Base-by-base conservation (phyloP, 495 filamentous ascomycete genomes). In the Aspergillus saccharolyticus region DNA sequence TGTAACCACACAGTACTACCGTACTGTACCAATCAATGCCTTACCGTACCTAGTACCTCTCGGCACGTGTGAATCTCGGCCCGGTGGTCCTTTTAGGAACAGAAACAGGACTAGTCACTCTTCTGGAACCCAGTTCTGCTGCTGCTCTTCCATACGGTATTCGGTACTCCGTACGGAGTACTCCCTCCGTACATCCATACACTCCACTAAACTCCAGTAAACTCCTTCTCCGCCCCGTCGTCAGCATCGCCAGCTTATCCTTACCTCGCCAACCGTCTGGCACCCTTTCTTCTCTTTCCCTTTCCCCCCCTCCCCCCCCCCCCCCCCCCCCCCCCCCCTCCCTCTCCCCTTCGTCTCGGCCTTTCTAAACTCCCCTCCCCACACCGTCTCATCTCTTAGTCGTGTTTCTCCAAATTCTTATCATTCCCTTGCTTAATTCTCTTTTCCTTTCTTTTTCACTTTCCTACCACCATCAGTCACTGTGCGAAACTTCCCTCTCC, bases 391-490 rank as follows among this genome's bases (percentile, higher is more conserved):
- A 6, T 44, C n/a, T 42, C 28, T 48, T 25, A 22, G 20, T 43
- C n/a, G 17, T n/a, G n/a, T 54, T 54, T 22, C 39, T 44, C 44
- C n/a, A n/a, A n/a, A 42, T 49, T 56, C 17, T 45, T 44, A 39
- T 28, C 47, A n/a, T 22, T 22, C 22, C n/a, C 16, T 17, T 39
- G 33, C 25, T 39, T 15, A 39, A 39, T 39, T 48, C 45, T 30
- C 18, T 47, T 17, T 56, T 30, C 30, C 20, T 51, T 21, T 24
- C 30, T 44, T 56, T 19, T 56, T 33, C 22, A 28, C 9, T 28
- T 43, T 10, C 18, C n/a, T 45, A 50, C 50, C 25, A 28, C 10
- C 42, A 24, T 28, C 46, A 10, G 46, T 57, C 55, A 19, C 55
- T 43, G 25, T 28, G 24, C 22, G 5, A 28, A 22, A 14, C 24